These are phyloP conservation scores for Diaporthe sp. DNA, from an alignment of 2,329 filamentous ascomycete species.

Conservation along the genomic window DNA sequence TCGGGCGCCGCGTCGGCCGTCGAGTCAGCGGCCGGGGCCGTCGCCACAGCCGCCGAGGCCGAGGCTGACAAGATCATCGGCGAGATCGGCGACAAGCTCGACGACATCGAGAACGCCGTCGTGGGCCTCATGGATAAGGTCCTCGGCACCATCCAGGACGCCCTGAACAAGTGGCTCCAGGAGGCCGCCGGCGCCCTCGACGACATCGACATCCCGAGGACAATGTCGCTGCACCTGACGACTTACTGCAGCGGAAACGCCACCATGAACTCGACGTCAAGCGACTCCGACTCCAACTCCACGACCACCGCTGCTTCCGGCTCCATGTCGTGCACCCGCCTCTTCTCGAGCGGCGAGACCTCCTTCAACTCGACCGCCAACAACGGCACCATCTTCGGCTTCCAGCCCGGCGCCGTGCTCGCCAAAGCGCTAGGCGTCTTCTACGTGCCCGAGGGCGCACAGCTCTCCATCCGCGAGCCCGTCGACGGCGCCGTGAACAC, in stretches of 20 bases:
- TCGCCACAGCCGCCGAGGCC: constrained; percentile 32
- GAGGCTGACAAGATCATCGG: constrained; percentile 39
- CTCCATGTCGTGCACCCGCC: constrained; percentile 24
- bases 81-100: constrained; percentile 38
- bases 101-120: constrained; percentile 36
- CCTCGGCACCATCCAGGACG: constrained; percentile 39
- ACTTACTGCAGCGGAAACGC: constrained; percentile 36
- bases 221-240: constrained; percentile 39
- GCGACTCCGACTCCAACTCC: background rate
- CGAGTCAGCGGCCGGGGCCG: constrained; percentile 29
- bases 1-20: constrained; percentile 25
- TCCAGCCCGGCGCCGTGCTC: constrained; percentile 37
- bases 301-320: background rate
- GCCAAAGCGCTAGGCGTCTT: constrained; percentile 40
- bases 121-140: constrained; percentile 40
- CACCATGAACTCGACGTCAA: constrained; percentile 16
- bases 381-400: constrained; percentile 40
- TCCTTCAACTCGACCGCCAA: constrained; percentile 34
- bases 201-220: constrained; percentile 35
- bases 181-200: constrained; percentile 36
- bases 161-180: constrained; percentile 38
- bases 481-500: constrained; percentile 38
- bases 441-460: constrained; percentile 37
- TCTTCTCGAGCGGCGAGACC: constrained; percentile 34
- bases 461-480: constrained; percentile 32